Evolutionary conservation across 2,329 filamentous ascomycete genomes (phyloP).

Genomic region (Aspergillus sp.): DNA sequence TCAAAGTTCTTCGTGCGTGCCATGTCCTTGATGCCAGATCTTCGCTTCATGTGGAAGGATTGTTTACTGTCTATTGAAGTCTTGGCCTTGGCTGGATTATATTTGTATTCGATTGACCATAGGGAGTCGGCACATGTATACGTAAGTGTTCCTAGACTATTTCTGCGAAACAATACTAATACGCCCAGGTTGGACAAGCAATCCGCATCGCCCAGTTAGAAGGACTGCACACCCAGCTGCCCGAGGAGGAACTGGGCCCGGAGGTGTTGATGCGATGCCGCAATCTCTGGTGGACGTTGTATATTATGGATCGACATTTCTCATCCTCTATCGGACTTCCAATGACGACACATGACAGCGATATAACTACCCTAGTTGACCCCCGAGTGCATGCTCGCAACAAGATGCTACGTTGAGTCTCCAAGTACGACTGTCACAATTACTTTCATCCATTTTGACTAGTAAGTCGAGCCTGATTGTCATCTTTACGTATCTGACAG

Average conservation of each 20-base stretch:
- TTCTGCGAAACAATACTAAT: background rate
- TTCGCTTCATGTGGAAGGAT: conserved; percentile 32
- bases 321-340: conserved; percentile 36
- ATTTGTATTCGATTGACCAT: conserved; percentile 35
- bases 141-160: conserved; percentile 13
- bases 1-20: conserved; percentile 10
- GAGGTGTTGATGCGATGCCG: conserved; percentile 28
- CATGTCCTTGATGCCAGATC: conserved; percentile 34
- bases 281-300: conserved; percentile 39
- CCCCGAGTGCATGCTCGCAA: conserved; percentile 18
- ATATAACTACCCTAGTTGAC: conserved; percentile 32
- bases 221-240: conserved; percentile 37
- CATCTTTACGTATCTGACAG: background rate
- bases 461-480: conserved; percentile 18
- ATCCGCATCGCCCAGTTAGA: conserved; percentile 40
- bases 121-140: conserved; percentile 31
- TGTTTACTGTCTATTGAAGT: conserved; percentile 35
- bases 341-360: conserved; percentile 32
- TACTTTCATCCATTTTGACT: conserved; percentile 31
- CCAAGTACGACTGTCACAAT: conserved; percentile 31
- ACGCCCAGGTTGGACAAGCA: conserved; percentile 33
- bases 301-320: conserved; percentile 38
- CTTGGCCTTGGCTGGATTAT: conserved; percentile 32
- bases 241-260: conserved; percentile 29
- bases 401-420: conserved; percentile 27